These are phyloP conservation scores for Canavalia ensiformis DNA, from an alignment of 306 rosid genomes.

Conservation along the genomic window DNA sequence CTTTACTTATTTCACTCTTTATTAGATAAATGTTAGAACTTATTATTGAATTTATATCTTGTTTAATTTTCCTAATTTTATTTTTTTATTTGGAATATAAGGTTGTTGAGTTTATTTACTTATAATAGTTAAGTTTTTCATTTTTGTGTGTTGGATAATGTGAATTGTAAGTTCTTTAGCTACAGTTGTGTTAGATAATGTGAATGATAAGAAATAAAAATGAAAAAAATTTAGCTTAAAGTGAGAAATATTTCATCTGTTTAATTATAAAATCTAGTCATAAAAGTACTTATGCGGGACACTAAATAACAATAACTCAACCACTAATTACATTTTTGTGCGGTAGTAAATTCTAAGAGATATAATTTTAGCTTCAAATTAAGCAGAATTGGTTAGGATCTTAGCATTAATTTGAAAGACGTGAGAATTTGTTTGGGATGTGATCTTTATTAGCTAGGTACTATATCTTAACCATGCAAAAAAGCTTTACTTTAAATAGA, in stretches of 20 bases:
- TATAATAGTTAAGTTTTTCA: not conserved
- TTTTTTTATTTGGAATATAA: not conserved
- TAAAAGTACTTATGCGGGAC: not conserved
- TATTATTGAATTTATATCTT: not conserved
- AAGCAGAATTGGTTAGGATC: not conserved
- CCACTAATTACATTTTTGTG: not conserved
- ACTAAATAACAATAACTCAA: not conserved
- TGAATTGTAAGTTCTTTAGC: not conserved
- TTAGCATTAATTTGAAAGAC: not conserved
- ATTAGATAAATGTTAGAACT: not conserved
- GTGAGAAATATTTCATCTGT: not conserved
- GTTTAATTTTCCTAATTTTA: not conserved
- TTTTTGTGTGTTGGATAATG: not conserved
- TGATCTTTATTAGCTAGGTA: not conserved
- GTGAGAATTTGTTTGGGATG: not conserved
- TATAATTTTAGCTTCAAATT: not conserved
- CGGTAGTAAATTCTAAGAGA: conserved; percentile 1
- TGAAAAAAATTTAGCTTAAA: not conserved
- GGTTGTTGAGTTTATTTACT: not conserved
- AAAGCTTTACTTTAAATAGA: not conserved
- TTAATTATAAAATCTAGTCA: not conserved
- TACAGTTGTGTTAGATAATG: not conserved
- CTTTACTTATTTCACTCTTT: not conserved
- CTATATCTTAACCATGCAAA: not conserved
- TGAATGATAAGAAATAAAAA: not conserved